A percentile compares a stretch with the other conserved stretches of the same genome.
Conservation (phyloP, 2,329 filamentous ascomycete genomes). For the Penicillium brevicompactum region DNA sequence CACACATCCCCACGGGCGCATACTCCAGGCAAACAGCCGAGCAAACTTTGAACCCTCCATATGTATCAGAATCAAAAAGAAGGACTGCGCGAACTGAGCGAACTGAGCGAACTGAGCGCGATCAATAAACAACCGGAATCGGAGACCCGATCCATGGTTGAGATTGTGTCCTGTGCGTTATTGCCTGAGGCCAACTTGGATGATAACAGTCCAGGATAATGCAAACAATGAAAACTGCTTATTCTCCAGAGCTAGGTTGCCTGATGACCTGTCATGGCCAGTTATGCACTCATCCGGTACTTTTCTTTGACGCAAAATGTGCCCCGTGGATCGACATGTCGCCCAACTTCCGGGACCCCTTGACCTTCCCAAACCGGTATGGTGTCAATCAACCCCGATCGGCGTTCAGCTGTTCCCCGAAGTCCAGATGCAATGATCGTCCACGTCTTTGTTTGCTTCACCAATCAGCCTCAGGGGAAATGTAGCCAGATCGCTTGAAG, state of each 20-base stretch:
- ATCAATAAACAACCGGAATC: conserved; percentile 22
- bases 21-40: neutral
- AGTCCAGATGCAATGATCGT: conserved; percentile 7
- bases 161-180: neutral
- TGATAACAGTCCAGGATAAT: no score
- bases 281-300: neutral
- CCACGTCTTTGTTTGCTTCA: neutral
- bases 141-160: conserved; percentile 16
- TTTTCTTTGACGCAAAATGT: neutral
- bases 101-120: no score
- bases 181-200: neutral
- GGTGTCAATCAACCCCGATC: neutral
- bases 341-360: neutral
- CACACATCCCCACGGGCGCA: neutral
- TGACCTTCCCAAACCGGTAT: conserved; percentile 10
- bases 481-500: neutral
- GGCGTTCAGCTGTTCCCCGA: conserved; percentile 5
- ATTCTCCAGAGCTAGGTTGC: neutral
- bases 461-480: neutral
- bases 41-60: no score
- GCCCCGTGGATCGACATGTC: conserved; percentile 2
- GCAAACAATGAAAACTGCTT: no score
- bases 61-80: no score
- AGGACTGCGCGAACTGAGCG: no score
- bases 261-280: neutral